Percentiles rank a stretch among this genome's conserved stretches.
phyloP scores from a whole-genome alignment of 192 early-diverging fungal genomes.

The Coemansia sp. region DNA sequence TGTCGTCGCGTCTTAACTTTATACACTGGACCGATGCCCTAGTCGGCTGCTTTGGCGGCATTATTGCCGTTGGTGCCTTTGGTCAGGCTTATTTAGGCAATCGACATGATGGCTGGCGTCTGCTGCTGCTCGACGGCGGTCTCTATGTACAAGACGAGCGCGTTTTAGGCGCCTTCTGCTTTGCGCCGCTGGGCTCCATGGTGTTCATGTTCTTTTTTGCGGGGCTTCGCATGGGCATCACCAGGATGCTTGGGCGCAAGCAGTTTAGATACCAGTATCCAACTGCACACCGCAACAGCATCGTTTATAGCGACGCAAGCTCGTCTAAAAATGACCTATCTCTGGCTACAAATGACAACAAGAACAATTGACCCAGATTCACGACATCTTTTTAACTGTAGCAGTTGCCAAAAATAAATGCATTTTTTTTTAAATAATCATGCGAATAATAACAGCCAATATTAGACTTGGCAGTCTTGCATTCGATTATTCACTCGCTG shows the following conservation, averaged over 20 bases:
- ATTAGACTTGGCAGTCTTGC: too few relatives aligned
- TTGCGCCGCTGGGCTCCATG: conserved; percentile 51
- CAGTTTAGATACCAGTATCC: conserved; percentile 25
- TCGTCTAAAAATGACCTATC: background rate
- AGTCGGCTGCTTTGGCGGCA: conserved; percentile 54
- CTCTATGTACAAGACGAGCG: conserved; percentile 56
- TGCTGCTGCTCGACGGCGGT: conserved; percentile 48
- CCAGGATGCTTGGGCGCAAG: conserved; percentile 21
- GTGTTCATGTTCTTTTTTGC: conserved; percentile 43
- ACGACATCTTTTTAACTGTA: background rate
- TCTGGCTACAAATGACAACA: background rate
- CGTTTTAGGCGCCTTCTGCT: conserved; percentile 58
- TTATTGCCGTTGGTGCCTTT: conserved; percentile 54
- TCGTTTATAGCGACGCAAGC: background rate
- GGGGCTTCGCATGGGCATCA: conserved; percentile 28
- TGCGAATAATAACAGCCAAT: too few relatives aligned
- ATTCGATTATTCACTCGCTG: too few relatives aligned
- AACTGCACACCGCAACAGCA: background rate
- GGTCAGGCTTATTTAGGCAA: conserved; percentile 54
- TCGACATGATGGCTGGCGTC: conserved; percentile 47
- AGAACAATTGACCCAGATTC: background rate
- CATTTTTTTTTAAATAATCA: too few relatives aligned
- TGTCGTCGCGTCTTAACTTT: conserved; percentile 51
- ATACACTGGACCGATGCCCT: conserved; percentile 54
- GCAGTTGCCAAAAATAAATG: too few relatives aligned